Conservation (phyloP, 371 early-diverging fungal species). For the Circinella umbellata region DNA sequence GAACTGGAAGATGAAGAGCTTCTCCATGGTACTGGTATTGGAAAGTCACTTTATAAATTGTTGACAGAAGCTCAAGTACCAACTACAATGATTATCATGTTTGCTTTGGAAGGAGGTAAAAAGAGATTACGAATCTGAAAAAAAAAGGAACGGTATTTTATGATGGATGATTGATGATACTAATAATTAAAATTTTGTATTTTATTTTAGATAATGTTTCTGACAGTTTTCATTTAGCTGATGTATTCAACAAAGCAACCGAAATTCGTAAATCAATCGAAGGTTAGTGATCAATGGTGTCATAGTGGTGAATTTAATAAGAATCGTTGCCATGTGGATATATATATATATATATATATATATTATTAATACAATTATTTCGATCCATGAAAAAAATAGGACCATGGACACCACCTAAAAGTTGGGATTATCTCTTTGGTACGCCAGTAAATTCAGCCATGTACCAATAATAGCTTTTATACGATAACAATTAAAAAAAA, state of each 20-base stretch:
- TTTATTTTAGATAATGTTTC: neutral
- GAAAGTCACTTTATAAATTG: constrained; percentile 44
- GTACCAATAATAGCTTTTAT: constrained; percentile 30
- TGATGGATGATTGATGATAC: no score
- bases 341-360: no score
- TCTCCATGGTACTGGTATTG: constrained; percentile 62
- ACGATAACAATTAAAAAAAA: no score
- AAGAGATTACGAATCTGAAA: no score
- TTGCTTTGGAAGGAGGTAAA: constrained; percentile 75
- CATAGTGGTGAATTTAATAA: no score
- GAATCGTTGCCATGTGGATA: no score
- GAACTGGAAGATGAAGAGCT: constrained; percentile 45
- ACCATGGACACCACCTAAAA: constrained; percentile 68
- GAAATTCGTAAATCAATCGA: neutral
- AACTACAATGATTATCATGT: constrained; percentile 60
- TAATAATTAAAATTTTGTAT: no score
- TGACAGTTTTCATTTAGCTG: constrained; percentile 2
- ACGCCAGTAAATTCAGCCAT: constrained; percentile 46
- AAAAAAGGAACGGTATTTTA: no score
- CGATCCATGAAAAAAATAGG: neutral
- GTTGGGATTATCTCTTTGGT: constrained; percentile 71
- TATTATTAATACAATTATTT: no score
- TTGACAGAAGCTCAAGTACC: constrained; percentile 38
- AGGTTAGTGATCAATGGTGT: neutral
- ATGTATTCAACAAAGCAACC: neutral